These are phyloP conservation scores for Nannizziopsis barbatae DNA, from an alignment of 2,329 filamentous ascomycete species.

Conservation along the genomic window DNA sequence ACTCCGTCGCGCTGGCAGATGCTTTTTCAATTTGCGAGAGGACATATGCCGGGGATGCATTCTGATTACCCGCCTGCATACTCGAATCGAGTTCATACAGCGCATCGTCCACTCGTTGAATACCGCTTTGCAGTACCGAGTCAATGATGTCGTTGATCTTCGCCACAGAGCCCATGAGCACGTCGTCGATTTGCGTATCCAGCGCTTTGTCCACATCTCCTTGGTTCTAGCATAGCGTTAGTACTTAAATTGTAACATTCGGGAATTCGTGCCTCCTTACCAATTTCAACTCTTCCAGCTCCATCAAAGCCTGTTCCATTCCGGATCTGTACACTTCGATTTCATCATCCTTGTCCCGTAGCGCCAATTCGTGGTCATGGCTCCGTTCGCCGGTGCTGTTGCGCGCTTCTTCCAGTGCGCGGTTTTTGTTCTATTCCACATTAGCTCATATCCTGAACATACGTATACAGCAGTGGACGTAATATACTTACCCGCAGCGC, in stretches of 20 bases:
- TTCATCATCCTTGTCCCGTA: conserved; percentile 94
- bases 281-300: conserved; percentile 74
- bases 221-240: conserved; percentile 43
- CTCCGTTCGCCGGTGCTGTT: conserved; percentile 66
- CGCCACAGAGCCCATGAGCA: conserved; percentile 73
- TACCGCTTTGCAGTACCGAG: conserved; percentile 84
- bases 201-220: conserved; percentile 67
- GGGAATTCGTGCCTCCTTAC: conserved; percentile 24
- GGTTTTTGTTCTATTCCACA: conserved; percentile 62
- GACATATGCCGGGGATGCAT: conserved; percentile 86
- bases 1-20: conserved; percentile 86
- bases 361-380: conserved; percentile 70
- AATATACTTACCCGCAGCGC: conserved; percentile 48
- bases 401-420: conserved; percentile 72
- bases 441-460: conserved; percentile 16
- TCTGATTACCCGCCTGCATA: conserved; percentile 98
- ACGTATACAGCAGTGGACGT: background rate
- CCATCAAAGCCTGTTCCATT: conserved; percentile 90
- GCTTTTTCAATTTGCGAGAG: conserved; percentile 96
- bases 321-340: conserved; percentile 96
- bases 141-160: conserved; percentile 98
- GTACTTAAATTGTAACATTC: background rate
- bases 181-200: conserved; percentile 80
- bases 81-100: conserved; percentile 94
- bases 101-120: conserved; percentile 88